phyloP scores from a whole-genome alignment of 306 rosid genomes.

The Acacia acuminata region DNA sequence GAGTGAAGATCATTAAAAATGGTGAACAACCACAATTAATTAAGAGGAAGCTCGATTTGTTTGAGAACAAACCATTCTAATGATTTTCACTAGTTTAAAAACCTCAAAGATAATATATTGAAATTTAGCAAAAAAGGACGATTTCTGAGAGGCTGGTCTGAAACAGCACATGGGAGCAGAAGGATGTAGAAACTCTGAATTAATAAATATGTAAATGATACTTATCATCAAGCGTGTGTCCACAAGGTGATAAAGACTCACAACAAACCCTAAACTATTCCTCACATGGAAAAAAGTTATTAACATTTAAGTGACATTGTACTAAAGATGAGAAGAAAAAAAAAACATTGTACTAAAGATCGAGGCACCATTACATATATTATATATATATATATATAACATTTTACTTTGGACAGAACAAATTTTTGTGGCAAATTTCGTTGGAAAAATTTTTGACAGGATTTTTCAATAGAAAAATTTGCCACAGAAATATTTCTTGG shows the following conservation, averaged over 20 bases:
- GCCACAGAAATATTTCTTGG: too few relatives aligned
- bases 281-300: slow-evolving; percentile 36
- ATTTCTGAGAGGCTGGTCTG: not conserved
- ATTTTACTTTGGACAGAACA: too few relatives aligned
- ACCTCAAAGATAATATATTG: not conserved
- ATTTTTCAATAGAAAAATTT: too few relatives aligned
- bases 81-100: not conserved
- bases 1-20: not conserved
- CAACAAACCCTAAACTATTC: slow-evolving; percentile 37
- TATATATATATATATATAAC: too few relatives aligned
- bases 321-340: too few relatives aligned
- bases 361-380: too few relatives aligned
- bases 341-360: not conserved
- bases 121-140: not conserved
- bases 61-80: not conserved
- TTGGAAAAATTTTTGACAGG: too few relatives aligned
- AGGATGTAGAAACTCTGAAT: not conserved
- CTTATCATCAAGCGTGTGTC: not conserved
- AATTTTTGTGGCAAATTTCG: too few relatives aligned
- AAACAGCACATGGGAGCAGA: slow-evolving; percentile 15
- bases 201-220: not conserved
- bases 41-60: not conserved
- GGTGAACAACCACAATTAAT: not conserved
- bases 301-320: not conserved
- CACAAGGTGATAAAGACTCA: not conserved